Conservation (phyloP, 371 early-diverging fungal species). For the Rhizopus delemar region DNA sequence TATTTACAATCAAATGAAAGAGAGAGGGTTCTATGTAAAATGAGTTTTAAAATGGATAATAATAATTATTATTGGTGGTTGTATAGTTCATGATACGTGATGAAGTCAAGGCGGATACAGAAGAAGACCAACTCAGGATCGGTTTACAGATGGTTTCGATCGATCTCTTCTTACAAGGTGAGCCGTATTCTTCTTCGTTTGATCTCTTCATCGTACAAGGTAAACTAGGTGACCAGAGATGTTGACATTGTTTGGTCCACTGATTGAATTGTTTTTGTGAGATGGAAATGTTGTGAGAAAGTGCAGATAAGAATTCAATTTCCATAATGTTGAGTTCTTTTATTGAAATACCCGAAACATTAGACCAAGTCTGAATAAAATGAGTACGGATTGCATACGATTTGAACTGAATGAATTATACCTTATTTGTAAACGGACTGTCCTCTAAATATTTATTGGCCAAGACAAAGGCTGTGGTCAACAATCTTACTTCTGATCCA, state of each 20-base stretch:
- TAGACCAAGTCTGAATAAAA: constrained; percentile 63
- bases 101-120: constrained; percentile 10
- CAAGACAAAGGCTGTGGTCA: constrained; percentile 66
- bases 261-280: constrained; percentile 37
- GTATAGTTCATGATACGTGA: not conserved
- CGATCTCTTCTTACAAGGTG: not conserved
- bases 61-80: not conserved
- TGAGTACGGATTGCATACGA: too few relatives aligned
- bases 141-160: constrained; percentile 27
- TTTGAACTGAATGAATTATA: constrained; percentile 6
- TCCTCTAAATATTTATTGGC: constrained; percentile 71
- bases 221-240: constrained; percentile 14
- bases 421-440: constrained; percentile 70
- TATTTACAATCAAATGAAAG: too few relatives aligned
- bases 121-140: constrained; percentile 51
- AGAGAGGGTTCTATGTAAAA: not conserved
- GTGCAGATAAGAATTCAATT: constrained; percentile 66
- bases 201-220: not conserved
- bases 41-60: not conserved
- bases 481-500: constrained; percentile 66
- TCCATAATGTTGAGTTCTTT: constrained; percentile 74
- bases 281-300: constrained; percentile 56
- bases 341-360: constrained; percentile 67
- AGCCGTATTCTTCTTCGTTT: not conserved
- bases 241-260: constrained; percentile 48